Conservation (phyloP, 345 rosid species). For the Aegle marmelos region DNA sequence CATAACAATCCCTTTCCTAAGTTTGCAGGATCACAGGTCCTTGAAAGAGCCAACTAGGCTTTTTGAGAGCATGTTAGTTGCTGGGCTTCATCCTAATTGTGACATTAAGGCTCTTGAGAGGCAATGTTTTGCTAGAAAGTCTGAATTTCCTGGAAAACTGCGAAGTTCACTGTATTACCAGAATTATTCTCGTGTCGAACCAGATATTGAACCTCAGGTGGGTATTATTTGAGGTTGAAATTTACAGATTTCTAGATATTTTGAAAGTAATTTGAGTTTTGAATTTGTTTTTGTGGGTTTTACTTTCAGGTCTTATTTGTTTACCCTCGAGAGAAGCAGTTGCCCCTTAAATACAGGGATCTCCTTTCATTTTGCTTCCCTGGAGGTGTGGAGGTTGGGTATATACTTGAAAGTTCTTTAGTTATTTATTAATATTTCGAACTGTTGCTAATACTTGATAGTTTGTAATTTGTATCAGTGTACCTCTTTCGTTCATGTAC, state of each 20-base stretch:
- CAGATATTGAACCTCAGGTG: slow-evolving; percentile 88
- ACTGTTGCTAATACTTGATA: not conserved
- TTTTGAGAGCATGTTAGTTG: slow-evolving; percentile 91
- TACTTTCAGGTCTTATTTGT: slow-evolving; percentile 77
- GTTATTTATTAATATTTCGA: not conserved
- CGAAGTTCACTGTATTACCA: slow-evolving; percentile 51
- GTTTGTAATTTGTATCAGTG: not conserved
- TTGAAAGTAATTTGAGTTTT: not conserved
- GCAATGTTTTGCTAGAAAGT: slow-evolving; percentile 50
- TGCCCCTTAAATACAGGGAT: slow-evolving; percentile 82
- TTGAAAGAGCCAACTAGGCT: slow-evolving; percentile 79
- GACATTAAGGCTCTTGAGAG: slow-evolving; percentile 76
- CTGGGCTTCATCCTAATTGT: slow-evolving; percentile 91
- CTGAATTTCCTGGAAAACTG: slow-evolving; percentile 65
- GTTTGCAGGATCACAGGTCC: slow-evolving; percentile 74
- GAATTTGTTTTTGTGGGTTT: slow-evolving; percentile 19
- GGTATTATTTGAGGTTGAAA: slow-evolving; percentile 3
- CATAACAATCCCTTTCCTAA: slow-evolving; percentile 20
- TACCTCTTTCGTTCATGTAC: not conserved
- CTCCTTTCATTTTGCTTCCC: slow-evolving; percentile 94
- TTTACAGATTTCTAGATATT: not conserved
- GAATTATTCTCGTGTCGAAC: slow-evolving; percentile 70
- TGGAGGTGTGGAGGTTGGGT: slow-evolving; percentile 83
- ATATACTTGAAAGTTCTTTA: not conserved
- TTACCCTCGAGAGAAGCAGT: slow-evolving; percentile 82